A percentile compares a stretch with the other conserved stretches of the same genome.
These are phyloP conservation scores for Cavenderia fasciculata DNA, from an alignment of 78 protist species.

Conservation along the genomic window DNA sequence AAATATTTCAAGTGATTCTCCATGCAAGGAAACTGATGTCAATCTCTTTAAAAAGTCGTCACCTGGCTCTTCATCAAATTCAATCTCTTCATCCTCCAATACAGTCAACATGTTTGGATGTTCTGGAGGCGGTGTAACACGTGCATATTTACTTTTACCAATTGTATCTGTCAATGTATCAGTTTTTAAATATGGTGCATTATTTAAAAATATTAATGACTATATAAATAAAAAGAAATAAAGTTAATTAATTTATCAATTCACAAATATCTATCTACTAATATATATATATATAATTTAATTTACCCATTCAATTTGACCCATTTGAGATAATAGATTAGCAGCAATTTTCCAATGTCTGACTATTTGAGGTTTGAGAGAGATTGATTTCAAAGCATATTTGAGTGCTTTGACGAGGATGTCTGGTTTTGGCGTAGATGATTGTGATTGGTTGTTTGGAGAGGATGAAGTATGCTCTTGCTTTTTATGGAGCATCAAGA, in stretches of 20 bases:
- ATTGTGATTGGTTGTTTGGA: not conserved
- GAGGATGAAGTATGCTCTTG: not conserved
- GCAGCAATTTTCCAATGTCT: constrained; percentile 43
- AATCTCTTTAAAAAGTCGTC: constrained; percentile 45
- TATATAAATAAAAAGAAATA: too few species aligned
- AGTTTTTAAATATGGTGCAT: constrained; percentile 23
- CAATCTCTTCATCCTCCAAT: constrained; percentile 61
- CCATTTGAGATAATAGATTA: constrained; percentile 7
- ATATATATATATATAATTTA: too few species aligned
- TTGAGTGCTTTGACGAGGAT: not conserved
- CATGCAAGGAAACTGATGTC: not conserved
- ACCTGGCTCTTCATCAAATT: constrained; percentile 78
- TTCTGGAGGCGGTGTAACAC: constrained; percentile 62
- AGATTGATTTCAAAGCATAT: constrained; percentile 28
- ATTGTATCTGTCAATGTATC: constrained; percentile 30
- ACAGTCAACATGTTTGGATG: constrained; percentile 50
- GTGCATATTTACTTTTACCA: constrained; percentile 30
- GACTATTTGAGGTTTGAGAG: constrained; percentile 24
- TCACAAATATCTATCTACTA: too few species aligned
- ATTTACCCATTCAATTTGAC: constrained; percentile 51
- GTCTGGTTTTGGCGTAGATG: not conserved
- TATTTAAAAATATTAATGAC: constrained; percentile 40
- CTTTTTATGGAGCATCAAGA: not conserved
- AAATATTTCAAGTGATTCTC: constrained; percentile 29
- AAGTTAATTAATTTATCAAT: too few species aligned